Evolutionary conservation across 2,329 filamentous ascomycete species (phyloP).

Genomic region (Orbilia ellipsospora): DNA sequence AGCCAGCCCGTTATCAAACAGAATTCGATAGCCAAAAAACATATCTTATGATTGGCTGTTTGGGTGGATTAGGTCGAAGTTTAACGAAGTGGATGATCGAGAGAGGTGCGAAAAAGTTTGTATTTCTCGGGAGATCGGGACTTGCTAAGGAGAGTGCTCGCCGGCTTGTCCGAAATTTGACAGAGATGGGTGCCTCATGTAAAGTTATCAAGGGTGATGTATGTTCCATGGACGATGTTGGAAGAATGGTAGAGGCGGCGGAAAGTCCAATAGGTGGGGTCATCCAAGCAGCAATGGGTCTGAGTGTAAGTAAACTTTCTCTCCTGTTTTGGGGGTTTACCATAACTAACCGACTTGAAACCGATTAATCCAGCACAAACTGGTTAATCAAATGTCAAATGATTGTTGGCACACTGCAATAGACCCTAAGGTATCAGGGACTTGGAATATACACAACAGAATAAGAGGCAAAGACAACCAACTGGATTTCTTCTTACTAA

Average conservation of each 20-base stretch:
- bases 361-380: too few species aligned
- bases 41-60: conserved; percentile 68
- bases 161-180: conserved; percentile 56
- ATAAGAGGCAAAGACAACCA: conserved; percentile 60
- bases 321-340: too few species aligned
- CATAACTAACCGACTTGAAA: too few species aligned
- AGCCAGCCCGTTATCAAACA: neutral
- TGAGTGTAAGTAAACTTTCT: conserved; percentile 8
- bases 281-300: conserved; percentile 61
- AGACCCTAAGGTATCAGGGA: conserved; percentile 62
- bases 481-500: conserved; percentile 61
- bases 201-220: conserved; percentile 58
- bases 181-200: conserved; percentile 57
- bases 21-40: conserved; percentile 61
- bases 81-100: conserved; percentile 67
- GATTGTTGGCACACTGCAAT: conserved; percentile 59
- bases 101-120: conserved; percentile 66
- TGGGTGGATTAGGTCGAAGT: conserved; percentile 67
- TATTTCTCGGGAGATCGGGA: conserved; percentile 65
- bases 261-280: conserved; percentile 60
- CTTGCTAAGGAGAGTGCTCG: conserved; percentile 59
- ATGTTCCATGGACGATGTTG: conserved; percentile 31
- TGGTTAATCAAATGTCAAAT: too few species aligned
- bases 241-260: conserved; percentile 18
- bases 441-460: conserved; percentile 68